A percentile compares a stretch with the other conserved stretches of the same genome.
phyloP scores from a whole-genome alignment of 2,329 filamentous ascomycete genomes.

The Colletotrichum musicola region DNA sequence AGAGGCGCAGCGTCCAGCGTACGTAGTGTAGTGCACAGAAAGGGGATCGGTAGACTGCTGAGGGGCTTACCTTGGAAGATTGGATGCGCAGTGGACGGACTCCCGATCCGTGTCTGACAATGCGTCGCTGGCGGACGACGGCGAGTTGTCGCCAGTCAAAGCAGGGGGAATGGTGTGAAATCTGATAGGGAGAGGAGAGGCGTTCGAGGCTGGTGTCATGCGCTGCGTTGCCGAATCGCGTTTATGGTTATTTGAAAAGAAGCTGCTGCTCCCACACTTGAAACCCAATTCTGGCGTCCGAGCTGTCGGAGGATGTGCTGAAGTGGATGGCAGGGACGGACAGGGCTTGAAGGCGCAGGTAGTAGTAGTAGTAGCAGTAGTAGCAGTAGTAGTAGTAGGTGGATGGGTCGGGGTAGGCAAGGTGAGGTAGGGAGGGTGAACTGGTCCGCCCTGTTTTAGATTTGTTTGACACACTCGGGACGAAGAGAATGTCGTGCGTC shows the following conservation, averaged over 20 bases:
- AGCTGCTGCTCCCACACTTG: slow-evolving; percentile 30
- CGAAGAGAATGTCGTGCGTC: slow-evolving; percentile 38
- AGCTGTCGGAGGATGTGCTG: slow-evolving; percentile 39
- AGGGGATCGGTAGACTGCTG: slow-evolving; percentile 1
- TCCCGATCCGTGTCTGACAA: slow-evolving; percentile 30
- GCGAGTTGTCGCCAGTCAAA: slow-evolving; percentile 30
- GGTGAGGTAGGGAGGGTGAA: slow-evolving; percentile 1
- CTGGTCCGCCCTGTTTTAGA: slow-evolving; percentile 37
- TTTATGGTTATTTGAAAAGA: slow-evolving; percentile 37
- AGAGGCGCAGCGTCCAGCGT: slow-evolving; percentile 7
- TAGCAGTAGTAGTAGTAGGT: neutral
- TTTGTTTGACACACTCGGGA: slow-evolving; percentile 39
- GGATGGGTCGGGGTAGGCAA: slow-evolving; percentile 15
- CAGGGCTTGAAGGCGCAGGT: neutral
- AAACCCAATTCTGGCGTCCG: slow-evolving; percentile 39
- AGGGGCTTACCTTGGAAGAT: slow-evolving; percentile 32
- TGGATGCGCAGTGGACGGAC: slow-evolving; percentile 22
- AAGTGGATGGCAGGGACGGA: slow-evolving; percentile 20
- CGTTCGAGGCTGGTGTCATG: slow-evolving; percentile 27
- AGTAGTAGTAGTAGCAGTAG: neutral
- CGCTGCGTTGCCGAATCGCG: slow-evolving; percentile 13
- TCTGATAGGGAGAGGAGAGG: slow-evolving; percentile 24
- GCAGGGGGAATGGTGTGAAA: slow-evolving; percentile 16
- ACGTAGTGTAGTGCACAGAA: neutral
- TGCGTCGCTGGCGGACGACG: slow-evolving; percentile 21